Conservation (phyloP, 2,329 filamentous ascomycete genomes). For the Coniochaeta sp. region DNA sequence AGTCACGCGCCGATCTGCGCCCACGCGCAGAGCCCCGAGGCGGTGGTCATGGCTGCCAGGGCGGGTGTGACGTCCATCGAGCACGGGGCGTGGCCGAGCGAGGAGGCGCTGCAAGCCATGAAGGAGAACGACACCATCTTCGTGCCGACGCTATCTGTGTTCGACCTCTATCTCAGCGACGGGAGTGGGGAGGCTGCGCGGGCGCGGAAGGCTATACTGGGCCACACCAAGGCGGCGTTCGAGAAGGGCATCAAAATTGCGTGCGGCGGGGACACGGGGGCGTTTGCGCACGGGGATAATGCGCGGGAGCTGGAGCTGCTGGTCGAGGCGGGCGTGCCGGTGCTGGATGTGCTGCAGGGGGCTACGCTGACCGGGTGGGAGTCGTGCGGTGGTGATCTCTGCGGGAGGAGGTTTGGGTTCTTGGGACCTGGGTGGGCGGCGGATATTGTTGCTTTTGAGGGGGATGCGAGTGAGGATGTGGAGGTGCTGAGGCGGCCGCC, state of each 20-base stretch:
- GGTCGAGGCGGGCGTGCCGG: constrained; percentile 39
- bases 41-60: constrained; percentile 34
- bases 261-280: constrained; percentile 46
- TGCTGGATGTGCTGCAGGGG: constrained; percentile 41
- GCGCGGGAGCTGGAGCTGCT: constrained; percentile 46
- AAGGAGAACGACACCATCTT: constrained; percentile 34
- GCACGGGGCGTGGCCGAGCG: constrained; percentile 28
- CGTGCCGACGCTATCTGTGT: constrained; percentile 41
- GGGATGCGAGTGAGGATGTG: constrained; percentile 32
- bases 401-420: constrained; percentile 44
- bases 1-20: constrained; percentile 34
- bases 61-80: constrained; percentile 42
- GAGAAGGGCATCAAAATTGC: constrained; percentile 43
- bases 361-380: constrained; percentile 48
- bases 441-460: constrained; percentile 42
- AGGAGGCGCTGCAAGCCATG: constrained; percentile 37
- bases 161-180: not conserved
- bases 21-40: constrained; percentile 32
- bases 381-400: constrained; percentile 44
- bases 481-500: constrained; percentile 36
- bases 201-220: constrained; percentile 18
- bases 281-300: constrained; percentile 45
- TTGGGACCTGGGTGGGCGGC: constrained; percentile 40
- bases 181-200: constrained; percentile 29
- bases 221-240: constrained; percentile 30